A percentile compares a stretch with the other conserved stretches of the same genome.
Conservation (phyloP, 2,329 filamentous ascomycete species). For the Alternaria ventricosa region DNA sequence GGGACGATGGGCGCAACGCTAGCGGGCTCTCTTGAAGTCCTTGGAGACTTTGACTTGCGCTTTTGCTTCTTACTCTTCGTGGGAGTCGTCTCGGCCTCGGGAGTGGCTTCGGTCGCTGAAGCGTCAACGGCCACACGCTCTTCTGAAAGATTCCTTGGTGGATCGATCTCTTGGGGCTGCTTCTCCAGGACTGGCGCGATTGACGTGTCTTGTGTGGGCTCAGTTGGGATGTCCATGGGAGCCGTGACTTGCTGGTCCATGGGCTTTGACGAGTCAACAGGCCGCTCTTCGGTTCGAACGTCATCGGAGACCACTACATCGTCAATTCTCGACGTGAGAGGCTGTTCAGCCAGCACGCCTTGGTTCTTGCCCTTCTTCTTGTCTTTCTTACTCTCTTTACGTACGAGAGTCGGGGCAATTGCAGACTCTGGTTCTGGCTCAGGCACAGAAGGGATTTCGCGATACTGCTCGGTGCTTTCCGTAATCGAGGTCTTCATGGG, state of each 20-base stretch:
- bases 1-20: background rate
- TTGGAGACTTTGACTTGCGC: conserved; percentile 20
- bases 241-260: background rate
- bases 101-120: conserved; percentile 4
- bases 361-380: conserved; percentile 42
- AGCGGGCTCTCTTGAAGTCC: conserved; percentile 2
- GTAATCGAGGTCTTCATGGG: background rate
- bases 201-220: background rate
- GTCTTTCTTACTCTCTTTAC: conserved; percentile 39
- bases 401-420: conserved; percentile 22
- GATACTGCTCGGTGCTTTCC: background rate
- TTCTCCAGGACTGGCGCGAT: background rate
- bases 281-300: background rate
- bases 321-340: conserved; percentile 9
- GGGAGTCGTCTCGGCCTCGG: background rate
- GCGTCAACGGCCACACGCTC: background rate
- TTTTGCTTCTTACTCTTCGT: conserved; percentile 28
- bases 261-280: background rate
- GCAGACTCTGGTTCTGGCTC: conserved; percentile 13
- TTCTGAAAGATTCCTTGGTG: background rate
- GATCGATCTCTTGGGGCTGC: background rate
- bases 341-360: background rate
- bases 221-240: background rate
- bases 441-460: background rate
- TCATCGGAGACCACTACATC: conserved; percentile 3